Base-by-base conservation (phyloP, 805 yeast species). In the Blastobotrys parvus region DNA sequence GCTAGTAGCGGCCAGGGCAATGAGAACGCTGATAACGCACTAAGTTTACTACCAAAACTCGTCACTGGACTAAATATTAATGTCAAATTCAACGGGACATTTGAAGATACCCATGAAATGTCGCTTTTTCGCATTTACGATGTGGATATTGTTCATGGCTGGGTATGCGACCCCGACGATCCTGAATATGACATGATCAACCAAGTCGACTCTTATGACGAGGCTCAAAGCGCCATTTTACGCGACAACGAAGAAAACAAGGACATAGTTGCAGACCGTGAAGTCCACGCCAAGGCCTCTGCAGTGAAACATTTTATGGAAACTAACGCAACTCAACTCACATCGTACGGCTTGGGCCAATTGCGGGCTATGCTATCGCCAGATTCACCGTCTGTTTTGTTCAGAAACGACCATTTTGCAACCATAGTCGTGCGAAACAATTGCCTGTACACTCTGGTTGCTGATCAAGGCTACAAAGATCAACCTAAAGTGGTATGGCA, bases 391-490 rank as follows among this genome's bases (percentile, higher is more conserved):
- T 75, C 80, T 1, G 77, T 90, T 0, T 74, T 90, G 48, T 92
- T 89, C 66, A 72, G 97, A 56, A 90, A 92, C 61, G 89, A 92
- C 60, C 96, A 88, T 60, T 90, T 85, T 62, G 74, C 74, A 49
- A 86, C 96, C 0, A 58, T 89, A 8, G 73, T 69, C 52, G 59
- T 58, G 39, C 59, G 55, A 35, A 45, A 59, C 4, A 68, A 68
- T 22, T 69, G 70, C 43, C 65, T 90, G 25, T 87, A 75, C 56
- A 61, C 75, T 3, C 66, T 90, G 21, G 80, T 84, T 2, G 84
- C 92, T 1, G 96, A 92, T 57, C 65, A 70, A 13, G 87, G 92
- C 2, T 82, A 77, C 54, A 56, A 51, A 35, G 47, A 57, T 18
- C 66, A 69, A 33, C 54, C 59, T 1, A 64, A 71, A n/a, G 72